Conservation (phyloP, 192 early-diverging fungal species). For the Coemansia sp. region DNA sequence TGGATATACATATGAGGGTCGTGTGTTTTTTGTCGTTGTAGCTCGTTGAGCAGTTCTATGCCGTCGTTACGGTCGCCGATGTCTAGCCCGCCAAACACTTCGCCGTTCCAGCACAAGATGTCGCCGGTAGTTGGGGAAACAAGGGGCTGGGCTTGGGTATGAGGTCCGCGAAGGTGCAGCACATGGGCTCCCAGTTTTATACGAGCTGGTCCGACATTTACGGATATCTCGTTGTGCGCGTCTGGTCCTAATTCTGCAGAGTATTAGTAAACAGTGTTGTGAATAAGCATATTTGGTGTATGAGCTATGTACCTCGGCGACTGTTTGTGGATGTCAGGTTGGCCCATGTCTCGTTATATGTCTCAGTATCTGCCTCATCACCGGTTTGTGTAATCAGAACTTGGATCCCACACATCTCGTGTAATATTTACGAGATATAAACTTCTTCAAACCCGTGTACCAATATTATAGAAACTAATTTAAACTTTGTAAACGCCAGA, state of each 20-base stretch:
- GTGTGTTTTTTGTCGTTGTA: constrained; percentile 28
- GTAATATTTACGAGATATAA: neutral
- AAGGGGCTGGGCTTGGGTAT: constrained; percentile 59
- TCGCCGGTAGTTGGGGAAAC: constrained; percentile 46
- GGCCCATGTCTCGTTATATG: constrained; percentile 9
- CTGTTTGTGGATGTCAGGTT: constrained; percentile 26
- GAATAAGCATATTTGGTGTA: neutral
- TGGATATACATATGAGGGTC: constrained; percentile 38
- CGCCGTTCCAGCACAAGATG: constrained; percentile 83
- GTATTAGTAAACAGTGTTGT: neutral
- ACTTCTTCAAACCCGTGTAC: no score
- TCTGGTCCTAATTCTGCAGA: constrained; percentile 29
- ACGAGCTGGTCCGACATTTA: neutral
- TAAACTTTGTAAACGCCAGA: no score
- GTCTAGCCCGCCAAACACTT: constrained; percentile 77
- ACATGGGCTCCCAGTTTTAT: constrained; percentile 50
- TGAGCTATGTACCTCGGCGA: constrained; percentile 21
- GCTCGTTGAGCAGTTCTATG: constrained; percentile 34
- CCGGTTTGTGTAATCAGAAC: neutral
- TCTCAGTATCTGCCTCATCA: neutral
- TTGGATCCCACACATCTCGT: neutral
- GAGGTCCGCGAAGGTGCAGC: constrained; percentile 66
- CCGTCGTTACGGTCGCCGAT: constrained; percentile 65
- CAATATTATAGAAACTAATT: no score
- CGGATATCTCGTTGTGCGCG: constrained; percentile 3